Evolutionary conservation across 1,139 yeast species (phyloP), one percentile per base, ranked within the genome.

Genomic region (Sugiyamaella pinicola): DNA sequence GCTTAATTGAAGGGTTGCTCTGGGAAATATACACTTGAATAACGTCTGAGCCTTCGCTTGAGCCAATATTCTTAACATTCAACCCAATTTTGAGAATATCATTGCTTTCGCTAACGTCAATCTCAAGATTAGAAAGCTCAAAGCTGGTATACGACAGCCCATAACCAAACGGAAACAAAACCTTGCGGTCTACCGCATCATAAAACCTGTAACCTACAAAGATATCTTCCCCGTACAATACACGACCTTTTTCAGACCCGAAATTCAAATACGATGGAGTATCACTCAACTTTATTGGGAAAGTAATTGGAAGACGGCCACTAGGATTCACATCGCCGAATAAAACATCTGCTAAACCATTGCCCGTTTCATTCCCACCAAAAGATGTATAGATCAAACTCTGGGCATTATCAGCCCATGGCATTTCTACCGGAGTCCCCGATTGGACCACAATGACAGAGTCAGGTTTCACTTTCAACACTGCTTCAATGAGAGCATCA

Each of bases 281-380:
- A 58, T 77, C 80, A 59, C 74, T 71, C 44, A 73, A 62, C 54
- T 69, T 72, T 54, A 64, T 60, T 24, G 86, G 86, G 74, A 78
- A 81, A 2, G 87, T 77, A 55, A 83, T 73, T 1, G 88, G 81
- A 43, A 84, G 69, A 62, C 79, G 81, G 35, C 87, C 89, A 29
- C 80, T 76, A 34, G 89, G 88, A 62, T 81, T 82, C 13, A 73
- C 76, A 47, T 82, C 85, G 13, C 88, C 89, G 66, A 80, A 84
- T 48, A 81, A 61, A 26, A 81, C 75, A 58, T 81, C 85, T 1
- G 83, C 84, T 57, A 80, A 73, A 52, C 81, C 78, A 62, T 78
- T 65, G 62, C 80, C 82, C 52, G 74, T 62, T 58, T 77, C 81
- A 57, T 69, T 71, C 50, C 81, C 81, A 55, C 78, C 77, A 58